phyloP scores from a whole-genome alignment of 805 yeast species.

The Yamadazyma insecticola region DNA sequence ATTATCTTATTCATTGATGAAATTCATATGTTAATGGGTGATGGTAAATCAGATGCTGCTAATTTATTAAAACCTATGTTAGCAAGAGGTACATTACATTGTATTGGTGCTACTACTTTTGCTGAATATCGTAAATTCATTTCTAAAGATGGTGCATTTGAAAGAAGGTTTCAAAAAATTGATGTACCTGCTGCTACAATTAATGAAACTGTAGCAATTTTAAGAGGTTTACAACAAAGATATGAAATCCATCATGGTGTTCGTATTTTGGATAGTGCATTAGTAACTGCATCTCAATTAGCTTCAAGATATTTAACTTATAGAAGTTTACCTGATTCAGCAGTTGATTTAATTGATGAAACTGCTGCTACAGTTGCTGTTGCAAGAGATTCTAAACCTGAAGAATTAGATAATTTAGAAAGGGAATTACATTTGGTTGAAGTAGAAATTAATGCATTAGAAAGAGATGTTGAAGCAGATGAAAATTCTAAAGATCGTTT shows the following conservation, averaged over 20 bases:
- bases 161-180: slow-evolving; percentile 95
- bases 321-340: slow-evolving; percentile 94
- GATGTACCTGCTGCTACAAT: slow-evolving; percentile 93
- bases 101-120: slow-evolving; percentile 97
- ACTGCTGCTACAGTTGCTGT: slow-evolving; percentile 97
- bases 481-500: slow-evolving; percentile 82
- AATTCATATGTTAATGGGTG: slow-evolving; percentile 99
- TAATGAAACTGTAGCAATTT: slow-evolving; percentile 89
- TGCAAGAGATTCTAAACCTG: slow-evolving; percentile 97
- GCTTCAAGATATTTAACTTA: slow-evolving; percentile 94
- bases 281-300: slow-evolving; percentile 89
- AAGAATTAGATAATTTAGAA: slow-evolving; percentile 89
- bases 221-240: slow-evolving; percentile 92
- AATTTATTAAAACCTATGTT: slow-evolving; percentile 94
- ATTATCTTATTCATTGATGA: slow-evolving; percentile 93
- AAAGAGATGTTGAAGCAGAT: slow-evolving; percentile 88
- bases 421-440: slow-evolving; percentile 87
- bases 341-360: slow-evolving; percentile 94
- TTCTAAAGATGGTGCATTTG: slow-evolving; percentile 97
- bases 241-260: slow-evolving; percentile 98
- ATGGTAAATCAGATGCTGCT: slow-evolving; percentile 96
- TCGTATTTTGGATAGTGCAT: slow-evolving; percentile 88
- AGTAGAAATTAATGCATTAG: slow-evolving; percentile 94
- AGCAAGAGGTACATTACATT: slow-evolving; percentile 93
- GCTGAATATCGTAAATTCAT: slow-evolving; percentile 89